phyloP scores from a whole-genome alignment of 306 rosid species.

The Quercus mongolica region DNA sequence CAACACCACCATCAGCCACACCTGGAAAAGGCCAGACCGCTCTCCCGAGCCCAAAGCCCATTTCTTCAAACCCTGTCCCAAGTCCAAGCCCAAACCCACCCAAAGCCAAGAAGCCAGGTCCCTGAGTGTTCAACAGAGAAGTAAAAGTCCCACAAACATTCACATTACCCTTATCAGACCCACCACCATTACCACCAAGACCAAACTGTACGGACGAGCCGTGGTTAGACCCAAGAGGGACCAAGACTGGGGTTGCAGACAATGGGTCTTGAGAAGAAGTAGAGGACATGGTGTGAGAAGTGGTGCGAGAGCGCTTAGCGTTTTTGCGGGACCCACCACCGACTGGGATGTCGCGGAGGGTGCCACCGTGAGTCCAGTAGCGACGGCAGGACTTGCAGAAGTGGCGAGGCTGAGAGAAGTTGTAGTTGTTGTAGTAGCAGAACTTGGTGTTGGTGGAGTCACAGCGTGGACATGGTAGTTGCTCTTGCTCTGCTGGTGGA shows the following conservation, averaged over 20 bases:
- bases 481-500: slow-evolving; percentile 80
- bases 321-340: slow-evolving; percentile 92
- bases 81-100: slow-evolving; percentile 90
- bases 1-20: slow-evolving; percentile 40
- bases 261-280: slow-evolving; percentile 23
- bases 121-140: slow-evolving; percentile 62
- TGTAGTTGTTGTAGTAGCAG: slow-evolving; percentile 96
- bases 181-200: slow-evolving; percentile 28
- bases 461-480: slow-evolving; percentile 90
- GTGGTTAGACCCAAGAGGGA: slow-evolving; percentile 26
- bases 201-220: slow-evolving; percentile 31
- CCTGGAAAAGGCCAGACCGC: slow-evolving; percentile 66
- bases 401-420: slow-evolving; percentile 96
- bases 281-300: neutral
- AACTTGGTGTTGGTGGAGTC: slow-evolving; percentile 95
- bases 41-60: slow-evolving; percentile 65
- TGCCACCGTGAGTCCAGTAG: slow-evolving; percentile 98
- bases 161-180: slow-evolving; percentile 32
- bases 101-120: slow-evolving; percentile 64
- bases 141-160: slow-evolving; percentile 63
- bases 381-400: slow-evolving; percentile 99
- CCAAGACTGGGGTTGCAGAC: slow-evolving; percentile 30
- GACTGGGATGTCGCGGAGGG: slow-evolving; percentile 92
- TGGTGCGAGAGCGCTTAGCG: slow-evolving; percentile 85
- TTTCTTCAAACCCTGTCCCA: slow-evolving; percentile 58